A percentile compares a stretch with the other conserved stretches of the same genome.
These are phyloP conservation scores for Hordeum pubiflorum DNA, from an alignment of 202 grass and related monocot genomes.

Conservation along the genomic window DNA sequence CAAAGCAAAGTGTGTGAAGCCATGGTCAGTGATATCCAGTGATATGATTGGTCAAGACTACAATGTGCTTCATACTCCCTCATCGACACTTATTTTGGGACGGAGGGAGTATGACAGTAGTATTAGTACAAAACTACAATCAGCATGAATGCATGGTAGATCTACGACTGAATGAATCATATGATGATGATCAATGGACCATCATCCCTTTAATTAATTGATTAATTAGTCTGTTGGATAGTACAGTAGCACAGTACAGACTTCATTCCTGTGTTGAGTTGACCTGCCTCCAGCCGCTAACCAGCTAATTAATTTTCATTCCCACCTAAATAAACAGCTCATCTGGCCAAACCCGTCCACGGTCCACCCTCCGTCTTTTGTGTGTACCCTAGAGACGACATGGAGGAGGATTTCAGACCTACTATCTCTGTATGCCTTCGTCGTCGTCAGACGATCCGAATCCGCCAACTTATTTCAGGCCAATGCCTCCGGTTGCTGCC, in stretches of 20 bases:
- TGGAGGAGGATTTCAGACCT: neutral
- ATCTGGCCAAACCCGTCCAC: neutral
- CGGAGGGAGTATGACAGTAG: too few relatives aligned
- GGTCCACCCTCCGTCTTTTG: neutral
- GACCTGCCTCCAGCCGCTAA: neutral
- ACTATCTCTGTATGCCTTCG: neutral
- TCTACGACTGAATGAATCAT: neutral
- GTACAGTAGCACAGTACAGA: neutral
- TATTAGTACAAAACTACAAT: too few relatives aligned
- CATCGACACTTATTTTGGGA: too few relatives aligned
- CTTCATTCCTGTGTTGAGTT: neutral
- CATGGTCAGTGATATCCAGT: too few relatives aligned
- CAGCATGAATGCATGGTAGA: too few relatives aligned
- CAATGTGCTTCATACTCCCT: too few relatives aligned
- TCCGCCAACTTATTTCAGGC: conserved; percentile 14
- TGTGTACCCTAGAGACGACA: neutral
- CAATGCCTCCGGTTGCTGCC: neutral
- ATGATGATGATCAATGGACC: neutral
- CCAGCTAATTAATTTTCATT: neutral
- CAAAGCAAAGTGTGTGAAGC: too few relatives aligned
- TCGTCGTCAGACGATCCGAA: neutral
- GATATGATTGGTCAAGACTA: too few relatives aligned
- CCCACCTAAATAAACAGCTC: neutral
- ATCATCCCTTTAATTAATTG: neutral
- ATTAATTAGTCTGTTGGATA: too few relatives aligned